Evolutionary conservation across 192 early-diverging fungal species (phyloP), one percentile per base, ranked within the genome.

Genomic region (Gaertneriomyces semiglobifer): DNA sequence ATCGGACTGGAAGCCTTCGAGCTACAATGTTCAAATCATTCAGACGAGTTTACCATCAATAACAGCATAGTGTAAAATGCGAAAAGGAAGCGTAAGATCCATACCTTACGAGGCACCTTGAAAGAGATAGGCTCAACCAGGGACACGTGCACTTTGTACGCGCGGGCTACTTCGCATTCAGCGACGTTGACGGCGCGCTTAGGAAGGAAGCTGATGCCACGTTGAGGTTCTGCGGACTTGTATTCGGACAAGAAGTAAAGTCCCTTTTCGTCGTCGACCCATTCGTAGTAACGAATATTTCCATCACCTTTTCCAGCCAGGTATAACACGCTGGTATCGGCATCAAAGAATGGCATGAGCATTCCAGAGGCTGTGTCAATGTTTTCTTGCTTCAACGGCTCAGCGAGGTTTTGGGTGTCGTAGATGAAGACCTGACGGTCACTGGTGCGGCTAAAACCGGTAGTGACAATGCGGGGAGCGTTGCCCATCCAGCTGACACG

Each of bases 221-320:
- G 91, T 73, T 95, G 93, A 55, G 95, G 93, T 44, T 94, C 93
- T 6, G 83, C 69, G 38, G 93, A 93, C 68, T 93, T 86, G 79
- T 88, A 95, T 74, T 95, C 92, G 42, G 93, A 90, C 41, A 99
- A 75, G 51, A 74, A 79, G 81, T 86, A 89, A 71, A 99, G 71
- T 40, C 69, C 71, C 62, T 78, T 77, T 53, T 93, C 92, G 68
- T 98, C 95, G 70, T 97, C 92, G 60, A 90, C 90, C 73, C 90
- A 96, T 82, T 99, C 97, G 74, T 90, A 99, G 83, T 98, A 98
- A 39, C 95, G 89, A 74, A 99, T 98, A 78, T 94, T 99, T 45
- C 94, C 96, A 79, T 99, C 96, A 68, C 96, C 92, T 69, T 98
- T 98, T 58, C 96, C 96, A 11, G 91, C 95, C 65, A 98, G 74